Evolutionary conservation across 257 asterid genomes (phyloP).

Genomic region (Solanum pennellii): DNA sequence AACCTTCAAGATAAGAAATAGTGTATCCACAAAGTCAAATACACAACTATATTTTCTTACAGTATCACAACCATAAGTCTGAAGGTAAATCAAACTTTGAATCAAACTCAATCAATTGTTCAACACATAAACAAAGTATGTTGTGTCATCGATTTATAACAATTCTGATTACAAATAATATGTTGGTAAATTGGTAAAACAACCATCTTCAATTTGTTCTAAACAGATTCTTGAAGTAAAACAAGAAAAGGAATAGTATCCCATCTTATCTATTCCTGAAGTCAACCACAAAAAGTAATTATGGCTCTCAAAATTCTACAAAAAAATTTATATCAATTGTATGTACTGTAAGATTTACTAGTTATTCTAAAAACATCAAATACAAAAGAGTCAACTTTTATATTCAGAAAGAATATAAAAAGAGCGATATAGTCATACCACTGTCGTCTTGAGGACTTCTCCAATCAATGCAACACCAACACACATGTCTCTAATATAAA

Average conservation of each 20-base stretch:
- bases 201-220: neutral
- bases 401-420: neutral
- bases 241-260: neutral
- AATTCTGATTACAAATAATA: slow-evolving; percentile 38
- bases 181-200: neutral
- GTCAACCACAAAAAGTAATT: neutral
- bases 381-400: neutral
- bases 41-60: neutral
- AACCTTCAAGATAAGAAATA: slow-evolving; percentile 6
- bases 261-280: neutral
- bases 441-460: slow-evolving; percentile 61
- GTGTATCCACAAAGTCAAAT: neutral
- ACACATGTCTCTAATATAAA: slow-evolving; percentile 80
- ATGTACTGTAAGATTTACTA: neutral
- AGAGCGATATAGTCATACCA: slow-evolving; percentile 33
- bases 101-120: slow-evolving; percentile 84
- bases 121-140: slow-evolving; percentile 94
- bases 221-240: neutral
- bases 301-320: neutral
- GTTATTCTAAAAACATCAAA: neutral
- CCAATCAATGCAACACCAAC: slow-evolving; percentile 95
- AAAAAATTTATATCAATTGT: neutral
- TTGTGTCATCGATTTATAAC: slow-evolving; percentile 56
- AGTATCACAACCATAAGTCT: neutral
- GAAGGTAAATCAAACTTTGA: slow-evolving; percentile 52